phyloP scores from a whole-genome alignment of 169 alveolate genomes.

The Cryptosporidium canis region DNA sequence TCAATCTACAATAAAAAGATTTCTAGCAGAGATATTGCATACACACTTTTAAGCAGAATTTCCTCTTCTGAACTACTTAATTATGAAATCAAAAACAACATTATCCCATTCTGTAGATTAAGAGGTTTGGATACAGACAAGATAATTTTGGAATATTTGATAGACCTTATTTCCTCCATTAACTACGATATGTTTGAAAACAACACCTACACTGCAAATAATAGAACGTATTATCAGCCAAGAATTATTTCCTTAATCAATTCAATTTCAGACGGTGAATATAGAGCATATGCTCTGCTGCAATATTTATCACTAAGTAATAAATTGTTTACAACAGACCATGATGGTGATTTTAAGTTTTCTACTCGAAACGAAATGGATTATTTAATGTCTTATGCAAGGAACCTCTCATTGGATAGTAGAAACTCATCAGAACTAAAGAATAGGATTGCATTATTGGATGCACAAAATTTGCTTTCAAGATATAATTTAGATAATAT shows the following conservation, averaged over 20 bases:
- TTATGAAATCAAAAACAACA: constrained; percentile 36
- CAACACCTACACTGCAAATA: neutral
- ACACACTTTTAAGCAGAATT: constrained; percentile 13
- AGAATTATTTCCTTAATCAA: constrained; percentile 46
- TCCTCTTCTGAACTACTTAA: constrained; percentile 16
- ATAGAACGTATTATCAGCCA: constrained; percentile 1
- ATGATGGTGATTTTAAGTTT: neutral
- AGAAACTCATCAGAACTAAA: constrained; percentile 26
- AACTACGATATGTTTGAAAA: neutral
- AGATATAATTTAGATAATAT: constrained; percentile 52
- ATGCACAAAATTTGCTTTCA: constrained; percentile 65
- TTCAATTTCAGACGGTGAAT: constrained; percentile 32
- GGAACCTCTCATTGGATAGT: constrained; percentile 2
- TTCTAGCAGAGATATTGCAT: constrained; percentile 24
- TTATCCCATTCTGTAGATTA: constrained; percentile 54
- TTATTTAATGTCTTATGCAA: constrained; percentile 10
- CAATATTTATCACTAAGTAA: constrained; percentile 24
- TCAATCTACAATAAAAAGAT: constrained; percentile 10
- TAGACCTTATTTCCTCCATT: constrained; percentile 15
- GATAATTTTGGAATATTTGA: constrained; percentile 20
- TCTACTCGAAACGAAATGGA: constrained; percentile 4
- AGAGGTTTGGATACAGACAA: constrained; percentile 49
- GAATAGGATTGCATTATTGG: constrained; percentile 54
- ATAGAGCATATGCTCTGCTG: constrained; percentile 20
- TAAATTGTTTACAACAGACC: neutral